These are phyloP conservation scores for Neoascochyta sp. DNA, from an alignment of 2,329 filamentous ascomycete genomes.

Conservation along the genomic window DNA sequence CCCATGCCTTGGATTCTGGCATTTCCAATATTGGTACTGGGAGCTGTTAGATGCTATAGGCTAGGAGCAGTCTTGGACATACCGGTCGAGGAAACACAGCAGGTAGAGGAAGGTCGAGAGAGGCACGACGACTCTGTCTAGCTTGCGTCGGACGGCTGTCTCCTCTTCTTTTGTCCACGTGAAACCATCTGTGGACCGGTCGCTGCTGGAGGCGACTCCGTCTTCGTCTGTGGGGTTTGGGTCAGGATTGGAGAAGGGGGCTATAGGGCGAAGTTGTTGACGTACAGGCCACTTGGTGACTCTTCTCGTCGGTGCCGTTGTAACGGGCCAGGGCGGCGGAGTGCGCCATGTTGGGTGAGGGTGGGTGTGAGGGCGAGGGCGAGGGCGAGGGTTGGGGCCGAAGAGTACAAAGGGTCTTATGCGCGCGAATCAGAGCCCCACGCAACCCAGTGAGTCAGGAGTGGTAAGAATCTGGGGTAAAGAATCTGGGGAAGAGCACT, in stretches of 20 bases:
- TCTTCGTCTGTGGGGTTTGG: conserved; percentile 3
- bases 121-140: conserved; percentile 53
- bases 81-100: conserved; percentile 49
- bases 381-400: too few relatives aligned
- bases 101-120: conserved; percentile 54
- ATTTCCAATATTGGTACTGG: conserved; percentile 49
- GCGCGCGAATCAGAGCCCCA: too few relatives aligned
- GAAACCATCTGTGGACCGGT: conserved; percentile 33
- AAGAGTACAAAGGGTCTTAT: too few relatives aligned
- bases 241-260: too few relatives aligned
- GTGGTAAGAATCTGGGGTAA: conserved; percentile 15
- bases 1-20: conserved; percentile 55
- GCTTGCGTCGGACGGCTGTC: conserved; percentile 47
- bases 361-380: too few relatives aligned
- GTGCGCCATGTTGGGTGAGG: too few relatives aligned
- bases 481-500: conserved; percentile 27
- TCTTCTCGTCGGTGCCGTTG: conserved; percentile 3
- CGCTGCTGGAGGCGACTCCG: conserved; percentile 15
- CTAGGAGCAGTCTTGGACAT: conserved; percentile 3
- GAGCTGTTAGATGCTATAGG: conserved; percentile 6
- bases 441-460: conserved; percentile 11
- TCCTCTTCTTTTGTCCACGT: conserved; percentile 54
- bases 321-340: conserved; percentile 1
- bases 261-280: too few relatives aligned
- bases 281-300: conserved; percentile 5